Evolutionary conservation across 352 stramenopile genomes (phyloP), one percentile per base, ranked within the genome.

Genomic region (Phytophthora kernoviae): DNA sequence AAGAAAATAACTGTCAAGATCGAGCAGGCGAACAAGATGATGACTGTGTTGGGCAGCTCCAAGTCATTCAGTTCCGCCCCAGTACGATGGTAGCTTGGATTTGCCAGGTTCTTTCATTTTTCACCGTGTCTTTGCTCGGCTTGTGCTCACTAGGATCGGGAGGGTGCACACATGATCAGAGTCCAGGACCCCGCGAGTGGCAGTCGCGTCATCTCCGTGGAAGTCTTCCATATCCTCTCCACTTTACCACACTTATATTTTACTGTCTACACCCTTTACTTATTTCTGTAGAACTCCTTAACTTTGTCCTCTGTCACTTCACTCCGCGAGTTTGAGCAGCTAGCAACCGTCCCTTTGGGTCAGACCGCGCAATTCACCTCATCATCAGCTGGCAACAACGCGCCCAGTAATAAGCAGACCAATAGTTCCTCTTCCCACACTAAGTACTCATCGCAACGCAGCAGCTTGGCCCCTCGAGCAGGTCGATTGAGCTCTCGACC

Each of bases 21-120:
- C 39, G 82, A 90, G 15, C 82, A 92, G 74, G 80, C 80, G n/a
- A 92, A 92, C 61, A 86, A 88, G 54, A 87, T 90, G 72, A 74
- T 78, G n/a, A 43, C 66, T 2, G 58, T 51, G 20, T 39, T 62
- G 30, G 77, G 79, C 5, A 86, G 63, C 50, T 70, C 68, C 48
- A 79, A 78, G 20, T 71, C 68, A 10, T 92, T 87, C 41, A 47
- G 48, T 5, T 54, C 76, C 21, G 79, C 80, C 11, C 67, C 80
- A 26, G 82, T 92, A 64, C 7, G 47, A 7, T 30, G 11, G 5
- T 1, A 10, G 27, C 2, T 7, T 20, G 18, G 14, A 24, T 17
- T 48, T 5, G 7, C 18, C 2, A n/a, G 1, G 8, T 12, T 1
- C n/a, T 27, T 14, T 4, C 11, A n/a, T 37, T 22, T 51, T 46